Percentiles rank a stretch among this genome's conserved stretches.
phyloP scores from a whole-genome alignment of 2,329 filamentous ascomycete genomes.

The Elsinoe necatrix region DNA sequence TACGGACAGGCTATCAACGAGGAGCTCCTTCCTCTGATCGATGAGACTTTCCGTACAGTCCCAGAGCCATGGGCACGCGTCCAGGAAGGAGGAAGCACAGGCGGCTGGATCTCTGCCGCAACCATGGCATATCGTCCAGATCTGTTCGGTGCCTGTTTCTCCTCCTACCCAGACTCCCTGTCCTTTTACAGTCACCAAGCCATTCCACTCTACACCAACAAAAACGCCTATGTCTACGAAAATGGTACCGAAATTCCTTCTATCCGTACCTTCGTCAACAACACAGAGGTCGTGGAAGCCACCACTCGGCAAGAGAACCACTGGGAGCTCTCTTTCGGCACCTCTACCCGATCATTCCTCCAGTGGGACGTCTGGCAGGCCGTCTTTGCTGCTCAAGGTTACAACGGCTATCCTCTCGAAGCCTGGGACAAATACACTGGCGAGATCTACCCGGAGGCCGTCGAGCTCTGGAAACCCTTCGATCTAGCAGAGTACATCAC shows the following conservation, averaged over 20 bases:
- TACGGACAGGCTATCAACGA: conserved; percentile 35
- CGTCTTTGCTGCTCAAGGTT: conserved; percentile 31
- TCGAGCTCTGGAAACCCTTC: conserved; percentile 32
- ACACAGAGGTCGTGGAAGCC: conserved; percentile 24
- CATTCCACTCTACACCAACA: conserved; percentile 29
- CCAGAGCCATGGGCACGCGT: conserved; percentile 31
- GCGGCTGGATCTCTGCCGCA: conserved; percentile 32
- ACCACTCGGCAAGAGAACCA: conserved; percentile 30
- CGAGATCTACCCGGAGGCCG: conserved; percentile 32
- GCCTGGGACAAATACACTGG: conserved; percentile 35
- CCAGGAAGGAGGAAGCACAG: conserved; percentile 32
- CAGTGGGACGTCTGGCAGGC: conserved; percentile 35
- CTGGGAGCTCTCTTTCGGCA: conserved; percentile 33
- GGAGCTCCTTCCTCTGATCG: conserved; percentile 32
- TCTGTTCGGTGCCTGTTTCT: conserved; percentile 32
- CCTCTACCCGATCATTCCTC: conserved; percentile 27
- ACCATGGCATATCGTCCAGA: conserved; percentile 33
- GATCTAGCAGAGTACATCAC: conserved; percentile 30
- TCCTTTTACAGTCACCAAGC: conserved; percentile 33
- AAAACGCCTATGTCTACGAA: conserved; percentile 23
- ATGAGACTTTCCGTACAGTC: conserved; percentile 31
- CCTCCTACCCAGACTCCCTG: conserved; percentile 32
- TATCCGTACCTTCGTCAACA: conserved; percentile 26
- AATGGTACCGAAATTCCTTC: conserved; percentile 26
- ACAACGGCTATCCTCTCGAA: conserved; percentile 33